Base-by-base conservation (phyloP, 495 filamentous ascomycete species). In the Physcia stellaris region DNA sequence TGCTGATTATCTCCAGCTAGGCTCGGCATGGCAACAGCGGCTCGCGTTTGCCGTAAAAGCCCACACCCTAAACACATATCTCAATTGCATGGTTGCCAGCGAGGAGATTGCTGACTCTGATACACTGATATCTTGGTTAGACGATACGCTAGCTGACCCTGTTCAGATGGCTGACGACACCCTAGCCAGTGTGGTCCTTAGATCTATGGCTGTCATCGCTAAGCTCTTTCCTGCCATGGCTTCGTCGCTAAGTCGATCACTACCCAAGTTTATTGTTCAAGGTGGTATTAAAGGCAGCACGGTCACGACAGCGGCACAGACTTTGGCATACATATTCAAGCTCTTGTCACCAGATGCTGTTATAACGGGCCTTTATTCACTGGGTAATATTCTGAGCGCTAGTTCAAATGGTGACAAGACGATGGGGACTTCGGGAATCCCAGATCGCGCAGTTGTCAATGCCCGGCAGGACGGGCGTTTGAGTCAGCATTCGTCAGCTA, bases 361-460 rank as follows among this genome's bases (percentile, higher is more conserved):
- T 21, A 96, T 98, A 47, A 92, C 86, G 4, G 94, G 86, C 2
- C 62, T 98, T 7, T 96, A 96, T 58, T 86, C 86, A 1, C 64
- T 98, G 39, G 92, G 90, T 12, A 96, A 98, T 56, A 79, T 90
- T 7, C 57, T 98, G 21, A 90, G 84, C 50, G 75, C 85, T 5
- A 71, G 65, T 18, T 50, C 68, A 6, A 52, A 56, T 24, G 54
- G 52, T 29, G 64, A 71, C 7, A 53, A 26, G 24, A 24, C 43
- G 15, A 37, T 33, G 41, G 50, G 39, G 16, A 32, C 27, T 10
- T 24, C 39, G 17, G 41, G 42, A 7, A 43, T 52, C 21, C 24
- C 51, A 21, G 63, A 70, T 13, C 40, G 43, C 6, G 37, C 33
- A 16, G 7, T 24, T 12, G 15, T 17, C 22, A 18, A 18, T 9